phyloP scores from a whole-genome alignment of 495 filamentous ascomycete genomes.

The Penicillium desertorum region DNA sequence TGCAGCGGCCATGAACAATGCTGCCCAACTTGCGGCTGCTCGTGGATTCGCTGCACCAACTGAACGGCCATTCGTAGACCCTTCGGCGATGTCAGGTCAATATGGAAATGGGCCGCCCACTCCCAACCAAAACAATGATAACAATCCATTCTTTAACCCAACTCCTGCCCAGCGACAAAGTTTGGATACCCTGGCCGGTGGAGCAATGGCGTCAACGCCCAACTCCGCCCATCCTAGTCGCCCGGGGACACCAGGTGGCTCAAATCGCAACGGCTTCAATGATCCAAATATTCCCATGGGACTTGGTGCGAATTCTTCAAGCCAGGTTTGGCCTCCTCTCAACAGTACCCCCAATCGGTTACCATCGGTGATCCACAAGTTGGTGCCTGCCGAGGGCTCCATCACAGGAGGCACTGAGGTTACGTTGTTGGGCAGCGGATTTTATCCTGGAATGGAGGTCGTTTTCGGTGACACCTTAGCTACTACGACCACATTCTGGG shows the following conservation, averaged over 20 bases:
- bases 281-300: slow-evolving; percentile 36
- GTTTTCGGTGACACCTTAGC: slow-evolving; percentile 81
- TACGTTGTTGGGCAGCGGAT: slow-evolving; percentile 75
- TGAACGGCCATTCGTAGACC: slow-evolving; percentile 49
- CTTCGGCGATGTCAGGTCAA: slow-evolving; percentile 46
- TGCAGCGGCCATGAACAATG: slow-evolving; percentile 32
- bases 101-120: slow-evolving; percentile 63
- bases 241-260: slow-evolving; percentile 42
- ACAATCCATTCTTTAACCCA: slow-evolving; percentile 51
- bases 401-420: slow-evolving; percentile 82
- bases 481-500: slow-evolving; percentile 80
- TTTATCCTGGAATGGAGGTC: slow-evolving; percentile 77
- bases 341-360: slow-evolving; percentile 43
- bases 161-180: slow-evolving; percentile 50
- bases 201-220: slow-evolving; percentile 64
- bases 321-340: slow-evolving; percentile 42
- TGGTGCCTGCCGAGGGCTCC: slow-evolving; percentile 80
- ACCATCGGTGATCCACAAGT: slow-evolving; percentile 66
- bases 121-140: slow-evolving; percentile 55
- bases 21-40: slow-evolving; percentile 40
- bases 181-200: slow-evolving; percentile 56
- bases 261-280: slow-evolving; percentile 47
- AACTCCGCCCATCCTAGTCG: slow-evolving; percentile 60
- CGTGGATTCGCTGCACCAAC: slow-evolving; percentile 46
- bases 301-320: slow-evolving; percentile 36